Base-by-base conservation (phyloP, 352 stramenopile species). In the Phytopythium ostracodes region DNA sequence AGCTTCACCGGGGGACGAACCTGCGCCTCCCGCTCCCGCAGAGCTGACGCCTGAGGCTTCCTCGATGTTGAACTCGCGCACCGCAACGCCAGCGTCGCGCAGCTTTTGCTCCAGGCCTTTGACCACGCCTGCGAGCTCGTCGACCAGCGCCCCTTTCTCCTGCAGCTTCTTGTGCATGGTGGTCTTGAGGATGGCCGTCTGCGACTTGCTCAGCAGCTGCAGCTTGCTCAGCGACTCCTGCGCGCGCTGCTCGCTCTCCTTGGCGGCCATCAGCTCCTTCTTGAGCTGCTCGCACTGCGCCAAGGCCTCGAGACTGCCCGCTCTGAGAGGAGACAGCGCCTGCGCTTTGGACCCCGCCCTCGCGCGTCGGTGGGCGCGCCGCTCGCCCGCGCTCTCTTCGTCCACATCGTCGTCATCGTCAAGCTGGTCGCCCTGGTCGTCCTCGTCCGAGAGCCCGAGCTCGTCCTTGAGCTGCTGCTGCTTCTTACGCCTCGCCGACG, bases 141-240 rank as follows among this genome's bases (percentile, higher is more conserved):
- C 76, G 27, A 94, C 64, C 15, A 87, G 55, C 18, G 65, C 57
- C 20, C 91, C 72, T 36, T 90, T 89, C 47, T 83, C 80, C 44
- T 92, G 72, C 18, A 95, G 63, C 47, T 90, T 89, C 65, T 91
- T 92, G 53, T 80, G 83, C 78, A 90, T 91, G 0, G 79, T 92
- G 6, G 82, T 86, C 66, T 95, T 95, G 25, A 93, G 65, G 17
- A 95, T 93, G 20, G 81, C 83, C 31, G 82, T 92, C 62, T 93
- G 84, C 25, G 82, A 92, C 56, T 92, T 93, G 70, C 84, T 95
- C 20, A 95, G 52, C 24, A 95, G 72, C 60, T 93, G 82, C 27
- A 95, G 63, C 33, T 95, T 95, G 46, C 66, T 82, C 15, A 95
- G 71, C 20, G 86, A 95, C 35, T 92, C 86, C 46, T 93, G 84